Base-by-base conservation (phyloP, 192 early-diverging fungal species). In the Spizellomyces punctatus region DNA sequence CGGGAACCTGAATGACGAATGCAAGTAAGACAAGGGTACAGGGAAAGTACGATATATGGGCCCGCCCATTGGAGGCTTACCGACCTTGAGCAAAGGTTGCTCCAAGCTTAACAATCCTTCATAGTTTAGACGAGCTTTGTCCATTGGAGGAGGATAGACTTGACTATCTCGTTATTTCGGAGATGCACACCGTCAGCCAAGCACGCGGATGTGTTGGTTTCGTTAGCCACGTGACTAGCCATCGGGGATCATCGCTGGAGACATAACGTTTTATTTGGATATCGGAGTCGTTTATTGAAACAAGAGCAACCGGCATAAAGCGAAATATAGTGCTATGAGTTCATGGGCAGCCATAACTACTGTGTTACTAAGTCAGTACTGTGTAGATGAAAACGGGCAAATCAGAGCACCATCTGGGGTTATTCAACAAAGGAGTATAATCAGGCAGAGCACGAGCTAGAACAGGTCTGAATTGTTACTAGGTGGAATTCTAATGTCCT, bases 81-180 rank as follows among this genome's bases (percentile, higher is more conserved):
- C 54, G 82, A 92, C 96, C 89, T 95, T 96, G 57, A 99, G 84
- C 64, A 99, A 91, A 1, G 95, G 89, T 77, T 96, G 92, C 81
- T 99, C 98, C 45, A 99, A 86, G 44, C 85, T 89, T 58, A 99
- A 82, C 69, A 96, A 83, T n/a, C 91, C 87, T 12, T 76, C 75
- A 49, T 71, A 44, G 64, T 80, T 77, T 17, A 80, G 64, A 42
- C 59, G 50, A 9, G 57, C 64, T 58, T 78, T 79, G 8, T 77
- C 74, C 73, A 69, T 69, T 19, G 27, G 46, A 56, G n/a, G n/a
- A 22, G 54, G n/a, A 56, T 19, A n/a, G 22, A 56, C 4, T 5
- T 56, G 22, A 56, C 52, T n/a, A 52, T 52, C n/a, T 10, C 17
- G 52, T n/a, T 54, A 54, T n/a, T 56, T 56, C 54, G 54, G 54